phyloP scores from a whole-genome alignment of 2,329 filamentous ascomycete genomes.

The Penicillium olsonii region DNA sequence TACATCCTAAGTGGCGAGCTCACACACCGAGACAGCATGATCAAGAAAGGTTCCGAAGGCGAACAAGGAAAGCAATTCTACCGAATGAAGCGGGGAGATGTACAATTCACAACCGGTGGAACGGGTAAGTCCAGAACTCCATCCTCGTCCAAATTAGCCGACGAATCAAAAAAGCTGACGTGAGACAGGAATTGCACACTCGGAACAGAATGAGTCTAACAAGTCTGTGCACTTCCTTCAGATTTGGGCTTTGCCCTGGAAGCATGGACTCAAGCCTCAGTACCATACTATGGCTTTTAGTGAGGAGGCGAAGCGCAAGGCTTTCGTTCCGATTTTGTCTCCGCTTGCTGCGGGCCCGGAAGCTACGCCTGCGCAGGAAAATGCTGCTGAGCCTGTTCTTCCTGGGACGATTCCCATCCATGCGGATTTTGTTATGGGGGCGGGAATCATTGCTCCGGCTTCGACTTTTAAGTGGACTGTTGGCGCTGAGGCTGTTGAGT shows the following conservation, averaged over 20 bases:
- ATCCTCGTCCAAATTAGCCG: neutral
- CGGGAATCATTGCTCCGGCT: constrained; percentile 68
- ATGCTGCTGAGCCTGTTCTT: constrained; percentile 61
- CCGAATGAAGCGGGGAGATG: constrained; percentile 74
- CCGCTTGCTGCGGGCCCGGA: constrained; percentile 67
- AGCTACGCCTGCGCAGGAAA: constrained; percentile 64
- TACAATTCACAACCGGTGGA: constrained; percentile 89
- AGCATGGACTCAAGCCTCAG: constrained; percentile 67
- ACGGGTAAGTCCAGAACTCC: constrained; percentile 57
- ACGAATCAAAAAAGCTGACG: constrained; percentile 8
- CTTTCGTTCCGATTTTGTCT: constrained; percentile 74
- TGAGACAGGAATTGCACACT: constrained; percentile 67
- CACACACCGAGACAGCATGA: constrained; percentile 84
- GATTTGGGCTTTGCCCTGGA: constrained; percentile 84
- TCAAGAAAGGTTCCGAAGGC: constrained; percentile 66
- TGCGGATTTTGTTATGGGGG: constrained; percentile 80
- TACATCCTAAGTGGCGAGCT: constrained; percentile 85
- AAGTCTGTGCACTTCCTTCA: constrained; percentile 79
- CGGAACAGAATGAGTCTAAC: constrained; percentile 76
- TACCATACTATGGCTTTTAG: constrained; percentile 75
- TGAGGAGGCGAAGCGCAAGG: constrained; percentile 71
- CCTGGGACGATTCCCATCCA: constrained; percentile 77
- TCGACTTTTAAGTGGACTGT: constrained; percentile 71
- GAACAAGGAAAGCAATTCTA: constrained; percentile 64
- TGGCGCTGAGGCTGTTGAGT: constrained; percentile 52